phyloP scores from a whole-genome alignment of 2,329 filamentous ascomycete species.

The Stagonosporopsis vannaccii region DNA sequence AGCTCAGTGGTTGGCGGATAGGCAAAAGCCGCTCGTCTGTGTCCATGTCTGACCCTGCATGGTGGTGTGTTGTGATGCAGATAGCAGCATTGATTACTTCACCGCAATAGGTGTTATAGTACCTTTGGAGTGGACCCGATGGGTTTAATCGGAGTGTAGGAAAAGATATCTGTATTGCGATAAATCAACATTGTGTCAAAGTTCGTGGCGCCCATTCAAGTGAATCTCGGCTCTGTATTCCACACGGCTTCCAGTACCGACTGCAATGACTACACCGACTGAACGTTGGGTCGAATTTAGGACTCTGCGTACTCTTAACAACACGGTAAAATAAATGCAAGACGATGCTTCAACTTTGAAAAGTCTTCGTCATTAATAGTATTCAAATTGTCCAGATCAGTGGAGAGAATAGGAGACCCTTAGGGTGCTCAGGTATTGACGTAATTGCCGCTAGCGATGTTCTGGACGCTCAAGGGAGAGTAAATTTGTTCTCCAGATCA shows the following conservation, averaged over 20 bases:
- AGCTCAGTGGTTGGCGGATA: background rate
- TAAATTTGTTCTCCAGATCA: background rate
- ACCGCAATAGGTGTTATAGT: no score
- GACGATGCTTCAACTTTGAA: no score
- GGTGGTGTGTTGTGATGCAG: background rate
- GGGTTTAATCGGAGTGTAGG: no score
- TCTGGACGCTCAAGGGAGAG: background rate
- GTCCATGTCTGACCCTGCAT: background rate
- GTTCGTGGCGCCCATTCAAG: background rate
- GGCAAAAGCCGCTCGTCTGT: background rate
- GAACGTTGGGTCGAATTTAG: no score
- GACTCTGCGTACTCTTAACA: no score
- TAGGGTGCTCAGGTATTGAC: background rate
- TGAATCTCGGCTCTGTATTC: no score
- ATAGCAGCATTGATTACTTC: background rate
- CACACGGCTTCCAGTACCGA: no score
- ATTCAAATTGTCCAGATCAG: background rate
- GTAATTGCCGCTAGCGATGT: background rate
- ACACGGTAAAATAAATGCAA: no score
- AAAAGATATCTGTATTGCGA: no score
- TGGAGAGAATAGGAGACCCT: background rate
- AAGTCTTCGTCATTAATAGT: background rate
- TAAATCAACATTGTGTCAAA: no score
- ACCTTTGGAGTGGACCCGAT: no score
- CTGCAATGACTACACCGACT: no score